Evolutionary conservation across 441 rosid species (phyloP), one percentile per base, ranked within the genome.

Genomic region (Bruguiera hainesii): DNA sequence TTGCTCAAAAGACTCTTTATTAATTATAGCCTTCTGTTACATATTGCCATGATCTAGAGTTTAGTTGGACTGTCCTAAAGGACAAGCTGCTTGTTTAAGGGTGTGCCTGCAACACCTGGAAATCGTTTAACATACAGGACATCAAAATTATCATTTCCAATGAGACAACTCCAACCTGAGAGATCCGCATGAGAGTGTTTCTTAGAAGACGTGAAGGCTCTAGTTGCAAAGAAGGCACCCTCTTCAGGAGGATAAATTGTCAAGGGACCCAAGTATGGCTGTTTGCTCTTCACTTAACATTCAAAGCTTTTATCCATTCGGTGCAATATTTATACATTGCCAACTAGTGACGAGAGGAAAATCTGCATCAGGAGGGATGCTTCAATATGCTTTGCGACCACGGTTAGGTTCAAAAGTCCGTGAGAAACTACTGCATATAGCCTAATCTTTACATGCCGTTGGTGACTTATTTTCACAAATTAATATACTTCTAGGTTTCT

Each of bases 211-310:
- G 46, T 76, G 63, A 80, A 80, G 25, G 71, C 73, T 4, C 73
- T 75, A 19, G 37, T 82, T 18, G 65, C 48, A 16, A 78, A 75
- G 46, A 80, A 73, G 3, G 80, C 84, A 18, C 49, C 58, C 63
- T 82, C 86, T 39, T 84, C 81, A 0, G 81, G 73, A 20, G 78
- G 71, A 61, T 64, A 42, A 21, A 82, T 83, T 0, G 83, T 78
- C n/a, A 82, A 61, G 6, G 79, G 79, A 46, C 83, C 88, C 10
- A 80, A 20, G 51, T 73, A 79, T 10, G 76, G 80, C 61, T 83
- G 83, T 58, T 58, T 62, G 16, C 59, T 61, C 70, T 80, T 82
- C 35, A 82, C 23, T 51, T 71, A 23, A 64, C 31, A 33, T 39
- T 72, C 75, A 72, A 11, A 30, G 80, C 30, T 62, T 62, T 23